Base-by-base conservation (phyloP, 1,284 basidiomycete genomes). In the Boletellus sp. region DNA sequence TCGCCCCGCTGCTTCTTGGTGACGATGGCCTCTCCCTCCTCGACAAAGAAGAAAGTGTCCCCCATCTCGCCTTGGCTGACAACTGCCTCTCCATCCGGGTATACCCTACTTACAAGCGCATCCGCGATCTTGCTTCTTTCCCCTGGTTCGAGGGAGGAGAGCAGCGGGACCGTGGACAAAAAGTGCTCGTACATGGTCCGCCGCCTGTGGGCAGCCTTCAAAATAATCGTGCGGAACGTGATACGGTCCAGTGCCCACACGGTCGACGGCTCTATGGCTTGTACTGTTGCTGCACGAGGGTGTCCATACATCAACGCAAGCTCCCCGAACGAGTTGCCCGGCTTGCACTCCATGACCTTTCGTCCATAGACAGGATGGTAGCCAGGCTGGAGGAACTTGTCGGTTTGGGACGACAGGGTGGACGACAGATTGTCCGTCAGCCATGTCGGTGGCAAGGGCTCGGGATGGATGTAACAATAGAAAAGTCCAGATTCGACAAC, bases 231-330 rank as follows among this genome's bases (percentile, higher is more conserved):
- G 38, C 96, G 85, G 86, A 99, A 99, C 1, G 95, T 98, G 62
- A 97, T 93, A 49, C 96, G 89, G 74, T 99, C 96, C 53, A 99
- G 78, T 7, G 91, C 88, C 96, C 96, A 99, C 32, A 98, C 78
- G 8, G 89, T 93, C 47, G 90, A 94, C 0, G 82, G 74, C 50
- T 91, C 85, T 37, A 89, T 85, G 4, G 95, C 87, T 28, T 97
- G 73, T 44, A 99, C 93, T 3, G 93, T 93, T 5, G 97, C 96
- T 6, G 94, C 93, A 44, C 96, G 89, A 30, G 93, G 93, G 62
- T 97, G 93, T 43, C 93, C 93, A 72, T 99, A 97, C 91, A 99
- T 96, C 59, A 99, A 74, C 30, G 97, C 97, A 45, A 99, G 80
- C 72, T 99, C 97, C 47, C 97, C 96, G 62, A 99, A 98, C 45